Base-by-base conservation (phyloP, 306 rosid genomes). In the Cajanus cajan region DNA sequence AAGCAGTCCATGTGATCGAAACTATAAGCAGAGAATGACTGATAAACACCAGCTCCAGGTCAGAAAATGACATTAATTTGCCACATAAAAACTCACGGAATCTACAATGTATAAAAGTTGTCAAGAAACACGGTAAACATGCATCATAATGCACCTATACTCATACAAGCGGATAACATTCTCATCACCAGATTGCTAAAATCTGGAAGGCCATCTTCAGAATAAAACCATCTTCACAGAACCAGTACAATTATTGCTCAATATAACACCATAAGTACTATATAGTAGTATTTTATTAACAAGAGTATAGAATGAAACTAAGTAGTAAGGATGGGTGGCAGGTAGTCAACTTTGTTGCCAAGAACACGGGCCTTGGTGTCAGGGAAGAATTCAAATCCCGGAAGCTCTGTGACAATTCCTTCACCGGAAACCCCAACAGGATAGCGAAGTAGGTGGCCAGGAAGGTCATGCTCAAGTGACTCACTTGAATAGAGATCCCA, bases 321-420 rank as follows among this genome's bases (percentile, higher is more conserved):
- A 66, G 94, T 90, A 47, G 94, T 90, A 19, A 90, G 92, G 70
- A 90, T 90, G 8, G 94, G 90, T 55, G 92, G 94, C 78, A 88
- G 44, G 86, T 80, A 88, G 57, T 90, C 92, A 19, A 78, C 85
- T 79, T 90, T 88, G 80, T 50, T 16, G 1, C 92, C 92, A 61
- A 88, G 90, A 82, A 90, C 76, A 18, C 85, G 88, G 47, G 89
- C 94, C 81, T 88, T 83, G 1, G 92, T 90, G 73, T 90, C 94
- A 19, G 94, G 94, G 77, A 90, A 90, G 87, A 44, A 87, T 68
- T 88, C 90, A 34, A 84, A 85, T 6, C 90, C 89, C 12, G 86
- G 86, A 4, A 87, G 86, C 65, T 86, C 74, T 4, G 90, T 77
- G 47, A 90, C 74, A 2, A 11, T 21, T 19, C 94, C 94, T 67